phyloP scores from a whole-genome alignment of 257 asterid genomes.

The Anisodus acutangulus region DNA sequence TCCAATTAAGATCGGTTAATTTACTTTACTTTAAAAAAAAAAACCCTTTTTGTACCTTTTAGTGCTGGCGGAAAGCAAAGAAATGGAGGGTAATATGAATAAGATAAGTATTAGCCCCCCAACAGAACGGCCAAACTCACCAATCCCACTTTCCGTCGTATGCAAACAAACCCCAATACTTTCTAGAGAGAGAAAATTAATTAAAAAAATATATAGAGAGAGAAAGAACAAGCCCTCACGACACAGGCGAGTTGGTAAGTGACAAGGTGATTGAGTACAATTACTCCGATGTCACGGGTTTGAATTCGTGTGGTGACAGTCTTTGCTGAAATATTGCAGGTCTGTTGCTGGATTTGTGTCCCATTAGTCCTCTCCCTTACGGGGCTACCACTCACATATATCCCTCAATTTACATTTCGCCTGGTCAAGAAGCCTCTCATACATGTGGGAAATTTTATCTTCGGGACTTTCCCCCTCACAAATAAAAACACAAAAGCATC shows the following conservation, averaged over 20 bases:
- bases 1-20: neutral
- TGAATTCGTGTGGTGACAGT: too few relatives aligned
- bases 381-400: too few relatives aligned
- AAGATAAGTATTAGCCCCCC: conserved; percentile 2
- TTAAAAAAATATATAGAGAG: neutral
- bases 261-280: too few relatives aligned
- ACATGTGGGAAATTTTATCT: too few relatives aligned
- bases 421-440: too few relatives aligned
- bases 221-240: neutral
- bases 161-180: neutral
- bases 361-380: too few relatives aligned
- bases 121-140: conserved; percentile 2
- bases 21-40: neutral
- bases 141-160: neutral
- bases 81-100: neutral
- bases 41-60: neutral
- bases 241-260: too few relatives aligned
- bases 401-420: too few relatives aligned
- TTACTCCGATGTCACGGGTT: too few relatives aligned
- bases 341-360: too few relatives aligned
- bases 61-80: neutral
- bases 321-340: too few relatives aligned
- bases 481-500: neutral
- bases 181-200: neutral
- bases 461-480: too few relatives aligned